Conservation (phyloP, 202 grass and related monocot genomes). For the Cymbopogon flexuosus region DNA sequence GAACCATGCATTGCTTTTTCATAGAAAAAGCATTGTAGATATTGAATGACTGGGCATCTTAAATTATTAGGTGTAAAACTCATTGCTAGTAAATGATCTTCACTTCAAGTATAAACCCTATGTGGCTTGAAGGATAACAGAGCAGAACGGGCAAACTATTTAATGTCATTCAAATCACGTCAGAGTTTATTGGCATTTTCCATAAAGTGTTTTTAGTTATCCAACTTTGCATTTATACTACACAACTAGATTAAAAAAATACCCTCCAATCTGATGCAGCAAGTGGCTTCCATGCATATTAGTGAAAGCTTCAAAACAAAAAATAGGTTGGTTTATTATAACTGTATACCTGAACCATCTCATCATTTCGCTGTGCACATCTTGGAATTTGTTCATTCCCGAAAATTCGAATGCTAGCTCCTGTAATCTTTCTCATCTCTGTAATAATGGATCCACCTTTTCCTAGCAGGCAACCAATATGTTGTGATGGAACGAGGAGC, state of each 20-base stretch:
- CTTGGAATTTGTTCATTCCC: conserved; percentile 64
- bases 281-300: background rate
- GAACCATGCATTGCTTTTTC: background rate
- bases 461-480: conserved; percentile 72
- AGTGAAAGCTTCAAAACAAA: no score
- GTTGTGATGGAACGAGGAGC: conserved; percentile 70
- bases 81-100: conserved; percentile 1
- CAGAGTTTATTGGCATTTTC: conserved; percentile 14
- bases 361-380: conserved; percentile 72
- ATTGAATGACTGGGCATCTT: background rate
- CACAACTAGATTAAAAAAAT: background rate
- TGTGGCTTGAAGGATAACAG: background rate
- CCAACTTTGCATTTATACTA: background rate
- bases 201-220: background rate
- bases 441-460: conserved; percentile 72
- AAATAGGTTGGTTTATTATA: conserved; percentile 12
- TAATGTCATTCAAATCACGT: background rate
- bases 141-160: background rate
- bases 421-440: conserved; percentile 77
- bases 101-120: background rate
- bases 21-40: background rate
- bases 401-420: conserved; percentile 71
- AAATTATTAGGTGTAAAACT: conserved; percentile 5
- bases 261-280: background rate
- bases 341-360: conserved; percentile 64